These are phyloP conservation scores for Anaeramoeba flamelloides DNA, from an alignment of 78 protist genomes.

Conservation along the genomic window DNA sequence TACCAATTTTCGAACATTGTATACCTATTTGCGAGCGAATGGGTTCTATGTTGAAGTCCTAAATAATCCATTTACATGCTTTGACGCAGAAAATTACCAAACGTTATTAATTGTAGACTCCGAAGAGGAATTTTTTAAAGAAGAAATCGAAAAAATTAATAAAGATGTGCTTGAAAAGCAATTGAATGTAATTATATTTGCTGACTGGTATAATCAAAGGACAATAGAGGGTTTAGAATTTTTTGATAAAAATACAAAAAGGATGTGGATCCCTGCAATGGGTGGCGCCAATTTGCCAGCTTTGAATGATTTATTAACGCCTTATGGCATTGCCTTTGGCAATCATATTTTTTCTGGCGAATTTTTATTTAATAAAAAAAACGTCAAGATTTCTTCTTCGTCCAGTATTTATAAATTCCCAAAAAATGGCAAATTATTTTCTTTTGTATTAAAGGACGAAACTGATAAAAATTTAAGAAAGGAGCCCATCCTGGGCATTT, in stretches of 20 bases:
- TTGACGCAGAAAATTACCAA: constrained; percentile 61
- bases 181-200: constrained; percentile 46
- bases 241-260: constrained; percentile 58
- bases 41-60: constrained; percentile 53
- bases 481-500: too few relatives aligned
- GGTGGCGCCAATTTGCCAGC: too few relatives aligned
- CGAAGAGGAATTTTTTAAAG: constrained; percentile 58
- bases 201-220: constrained; percentile 38
- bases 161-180: constrained; percentile 49
- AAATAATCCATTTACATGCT: constrained; percentile 47
- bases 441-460: too few relatives aligned
- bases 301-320: too few relatives aligned
- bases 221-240: constrained; percentile 47
- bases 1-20: constrained; percentile 61
- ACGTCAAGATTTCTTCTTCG: too few relatives aligned
- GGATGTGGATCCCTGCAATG: constrained; percentile 57
- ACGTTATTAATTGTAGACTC: constrained; percentile 73
- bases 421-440: too few relatives aligned
- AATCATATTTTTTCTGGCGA: too few relatives aligned
- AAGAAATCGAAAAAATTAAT: constrained; percentile 45
- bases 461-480: too few relatives aligned
- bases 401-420: too few relatives aligned
- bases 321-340: too few relatives aligned
- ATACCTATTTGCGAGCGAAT: constrained; percentile 6
- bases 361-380: too few relatives aligned